These are phyloP conservation scores for Inga oerstediana DNA, from an alignment of 306 rosid species.

Conservation along the genomic window DNA sequence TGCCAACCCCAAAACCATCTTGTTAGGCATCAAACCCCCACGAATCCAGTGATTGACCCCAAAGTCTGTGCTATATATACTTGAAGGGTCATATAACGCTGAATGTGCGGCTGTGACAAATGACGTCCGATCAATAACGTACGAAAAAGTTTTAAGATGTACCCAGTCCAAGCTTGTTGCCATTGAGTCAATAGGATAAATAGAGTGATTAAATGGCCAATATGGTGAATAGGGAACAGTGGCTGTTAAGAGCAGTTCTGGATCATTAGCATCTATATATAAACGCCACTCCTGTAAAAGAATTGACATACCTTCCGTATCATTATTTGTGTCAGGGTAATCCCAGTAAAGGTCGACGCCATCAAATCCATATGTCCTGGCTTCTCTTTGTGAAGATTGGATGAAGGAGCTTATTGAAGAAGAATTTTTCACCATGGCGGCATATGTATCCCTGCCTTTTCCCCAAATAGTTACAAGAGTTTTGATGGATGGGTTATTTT, in stretches of 20 bases:
- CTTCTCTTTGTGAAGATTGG: constrained; percentile 34
- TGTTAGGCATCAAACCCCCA: not conserved
- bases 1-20: not conserved
- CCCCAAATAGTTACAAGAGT: constrained; percentile 39
- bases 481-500: constrained; percentile 39
- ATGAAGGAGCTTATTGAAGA: constrained; percentile 36
- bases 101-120: not conserved
- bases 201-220: not conserved
- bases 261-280: not conserved
- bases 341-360: constrained; percentile 29
- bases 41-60: not conserved
- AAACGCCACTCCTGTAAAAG: not conserved
- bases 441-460: not conserved
- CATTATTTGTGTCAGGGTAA: accelerated
- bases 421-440: constrained; percentile 3
- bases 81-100: not conserved
- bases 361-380: constrained; percentile 37
- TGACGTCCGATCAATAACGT: not conserved
- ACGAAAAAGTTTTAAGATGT: not conserved
- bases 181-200: not conserved
- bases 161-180: not conserved
- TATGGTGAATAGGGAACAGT: not conserved
- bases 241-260: not conserved
- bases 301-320: not conserved
- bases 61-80: not conserved